Evolutionary conservation across 768 basidiomycete species (phyloP).

Genomic region (Ephemerocybe angulata): DNA sequence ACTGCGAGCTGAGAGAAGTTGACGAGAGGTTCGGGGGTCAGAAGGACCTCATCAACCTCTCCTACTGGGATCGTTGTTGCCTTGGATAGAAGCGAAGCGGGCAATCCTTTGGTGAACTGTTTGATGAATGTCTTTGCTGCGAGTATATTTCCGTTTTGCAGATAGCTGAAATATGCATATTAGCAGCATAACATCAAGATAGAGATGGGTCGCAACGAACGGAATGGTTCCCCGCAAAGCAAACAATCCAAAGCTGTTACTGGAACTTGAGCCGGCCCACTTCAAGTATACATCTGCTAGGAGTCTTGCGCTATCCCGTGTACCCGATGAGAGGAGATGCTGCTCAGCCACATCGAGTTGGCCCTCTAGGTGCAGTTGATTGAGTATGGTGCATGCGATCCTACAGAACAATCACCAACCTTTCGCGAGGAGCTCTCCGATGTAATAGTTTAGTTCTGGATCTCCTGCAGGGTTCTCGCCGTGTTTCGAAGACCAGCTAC

Average conservation of each 20-base stretch:
- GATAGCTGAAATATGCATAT: slow-evolving; percentile 50
- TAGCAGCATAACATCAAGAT: neutral
- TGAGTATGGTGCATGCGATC: neutral
- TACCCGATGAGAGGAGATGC: slow-evolving; percentile 82
- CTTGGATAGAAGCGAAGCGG: slow-evolving; percentile 43
- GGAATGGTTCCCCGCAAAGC: slow-evolving; percentile 84
- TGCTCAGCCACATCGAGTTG: slow-evolving; percentile 71
- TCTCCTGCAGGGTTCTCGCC: slow-evolving; percentile 85
- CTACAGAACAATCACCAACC: slow-evolving; percentile 38
- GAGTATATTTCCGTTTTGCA: slow-evolving; percentile 86
- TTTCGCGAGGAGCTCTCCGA: slow-evolving; percentile 86
- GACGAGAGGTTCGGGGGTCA: slow-evolving; percentile 71
- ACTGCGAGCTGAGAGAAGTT: slow-evolving; percentile 93
- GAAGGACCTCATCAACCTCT: slow-evolving; percentile 53
- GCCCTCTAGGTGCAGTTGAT: slow-evolving; percentile 50
- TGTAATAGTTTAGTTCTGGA: slow-evolving; percentile 80
- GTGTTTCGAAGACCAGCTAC: slow-evolving; percentile 82
- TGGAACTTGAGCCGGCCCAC: slow-evolving; percentile 57
- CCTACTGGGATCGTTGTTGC: slow-evolving; percentile 48
- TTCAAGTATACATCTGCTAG: slow-evolving; percentile 85
- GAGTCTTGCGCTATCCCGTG: slow-evolving; percentile 81
- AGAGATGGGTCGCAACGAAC: slow-evolving; percentile 41
- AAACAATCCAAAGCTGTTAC: slow-evolving; percentile 71
- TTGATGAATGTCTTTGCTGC: slow-evolving; percentile 89
- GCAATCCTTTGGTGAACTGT: slow-evolving; percentile 66